These are phyloP conservation scores for Fraxinus ornus DNA, from an alignment of 305 asterid genomes.

Conservation along the genomic window DNA sequence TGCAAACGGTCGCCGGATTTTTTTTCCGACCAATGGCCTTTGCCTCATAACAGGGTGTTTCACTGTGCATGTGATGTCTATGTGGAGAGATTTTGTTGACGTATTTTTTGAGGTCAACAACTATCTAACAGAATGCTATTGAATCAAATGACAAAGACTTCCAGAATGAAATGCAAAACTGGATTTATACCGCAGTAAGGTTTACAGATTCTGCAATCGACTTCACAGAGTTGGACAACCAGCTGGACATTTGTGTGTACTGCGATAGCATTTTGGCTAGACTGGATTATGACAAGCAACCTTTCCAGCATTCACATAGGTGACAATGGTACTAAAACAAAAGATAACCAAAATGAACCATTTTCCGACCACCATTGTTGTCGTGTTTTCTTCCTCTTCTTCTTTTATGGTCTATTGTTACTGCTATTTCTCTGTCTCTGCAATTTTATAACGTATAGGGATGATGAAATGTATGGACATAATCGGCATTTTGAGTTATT, in stretches of 20 bases:
- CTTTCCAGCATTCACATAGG: background rate
- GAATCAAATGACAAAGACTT: background rate
- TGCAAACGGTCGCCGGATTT: too few species aligned
- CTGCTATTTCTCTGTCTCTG: slow-evolving; percentile 27
- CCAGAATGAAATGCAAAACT: background rate
- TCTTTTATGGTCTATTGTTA: background rate
- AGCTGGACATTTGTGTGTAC: background rate
- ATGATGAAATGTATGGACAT: background rate
- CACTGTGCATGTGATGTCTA: too few species aligned
- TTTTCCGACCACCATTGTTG: background rate
- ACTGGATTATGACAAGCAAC: background rate
- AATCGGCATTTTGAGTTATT: background rate
- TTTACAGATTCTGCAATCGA: background rate
- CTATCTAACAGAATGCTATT: background rate
- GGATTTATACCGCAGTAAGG: background rate
- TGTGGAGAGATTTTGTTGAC: too few species aligned
- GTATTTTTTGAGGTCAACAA: too few species aligned
- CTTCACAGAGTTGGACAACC: background rate
- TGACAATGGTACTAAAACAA: slow-evolving; percentile 22
- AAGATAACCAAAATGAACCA: background rate
- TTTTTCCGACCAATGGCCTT: too few species aligned
- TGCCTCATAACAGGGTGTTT: too few species aligned
- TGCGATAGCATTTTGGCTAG: background rate
- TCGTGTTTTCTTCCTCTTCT: background rate
- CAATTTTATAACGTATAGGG: slow-evolving; percentile 28